Conservation (phyloP, 345 rosid genomes). For the Lepidium aucheri region DNA sequence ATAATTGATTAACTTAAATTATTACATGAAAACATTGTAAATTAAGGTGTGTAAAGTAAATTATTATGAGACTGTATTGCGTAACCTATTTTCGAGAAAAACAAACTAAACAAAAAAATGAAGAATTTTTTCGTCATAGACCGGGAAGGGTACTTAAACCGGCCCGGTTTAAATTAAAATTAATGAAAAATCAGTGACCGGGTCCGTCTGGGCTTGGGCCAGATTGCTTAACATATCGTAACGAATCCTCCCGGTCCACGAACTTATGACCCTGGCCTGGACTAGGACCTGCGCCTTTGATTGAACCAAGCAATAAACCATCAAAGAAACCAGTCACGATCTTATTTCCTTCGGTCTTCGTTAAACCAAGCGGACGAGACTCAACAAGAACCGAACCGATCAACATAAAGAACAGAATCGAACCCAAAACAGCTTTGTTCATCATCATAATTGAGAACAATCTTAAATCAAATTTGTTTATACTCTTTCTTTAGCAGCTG, state of each 20-base stretch:
- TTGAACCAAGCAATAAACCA: slow-evolving; percentile 35
- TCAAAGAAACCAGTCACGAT: slow-evolving; percentile 29
- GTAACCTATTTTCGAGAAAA: too few species aligned
- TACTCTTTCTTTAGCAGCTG: not conserved
- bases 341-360: slow-evolving; percentile 5
- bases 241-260: not conserved
- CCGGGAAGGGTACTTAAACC: not conserved
- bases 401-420: slow-evolving; percentile 19
- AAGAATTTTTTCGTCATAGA: not conserved
- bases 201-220: slow-evolving; percentile 35
- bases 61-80: too few species aligned
- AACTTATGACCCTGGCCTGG: slow-evolving; percentile 41
- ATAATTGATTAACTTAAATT: not conserved
- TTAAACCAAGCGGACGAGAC: slow-evolving; percentile 32
- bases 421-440: slow-evolving; percentile 6
- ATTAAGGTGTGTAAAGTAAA: too few species aligned
- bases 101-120: not conserved
- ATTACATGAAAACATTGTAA: too few species aligned
- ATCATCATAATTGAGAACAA: slow-evolving; percentile 13
- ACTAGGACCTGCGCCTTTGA: slow-evolving; percentile 44
- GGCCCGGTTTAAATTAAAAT: not conserved
- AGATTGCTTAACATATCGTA: slow-evolving; percentile 29
- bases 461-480: not conserved
- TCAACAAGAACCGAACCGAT: slow-evolving; percentile 17
- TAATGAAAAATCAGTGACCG: slow-evolving; percentile 24